Conservation (phyloP, 78 protist genomes). For the Polysphondylium violaceum region DNA sequence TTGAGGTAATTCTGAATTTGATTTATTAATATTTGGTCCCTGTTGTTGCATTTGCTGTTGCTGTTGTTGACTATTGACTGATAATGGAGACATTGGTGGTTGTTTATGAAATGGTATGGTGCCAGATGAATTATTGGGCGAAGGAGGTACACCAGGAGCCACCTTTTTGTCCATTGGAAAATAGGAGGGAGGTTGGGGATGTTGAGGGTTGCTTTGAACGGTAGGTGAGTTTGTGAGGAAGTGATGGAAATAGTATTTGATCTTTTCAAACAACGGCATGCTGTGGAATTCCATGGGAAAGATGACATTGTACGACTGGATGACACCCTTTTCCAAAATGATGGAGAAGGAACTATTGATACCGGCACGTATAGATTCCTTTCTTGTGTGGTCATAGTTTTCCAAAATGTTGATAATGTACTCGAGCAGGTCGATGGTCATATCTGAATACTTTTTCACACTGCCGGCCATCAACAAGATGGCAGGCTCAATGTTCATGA, state of each 20-base stretch:
- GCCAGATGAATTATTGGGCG: not conserved
- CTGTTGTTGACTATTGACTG: not conserved
- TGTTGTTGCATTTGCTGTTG: not conserved
- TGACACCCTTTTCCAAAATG: constrained; percentile 64
- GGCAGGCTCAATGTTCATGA: constrained; percentile 89
- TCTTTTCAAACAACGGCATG: constrained; percentile 49
- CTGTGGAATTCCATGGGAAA: constrained; percentile 35
- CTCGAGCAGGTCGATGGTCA: constrained; percentile 80
- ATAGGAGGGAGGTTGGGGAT: not conserved
- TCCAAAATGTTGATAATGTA: constrained; percentile 61
- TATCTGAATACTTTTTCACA: constrained; percentile 79
- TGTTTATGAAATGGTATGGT: not conserved
- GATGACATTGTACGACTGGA: constrained; percentile 35
- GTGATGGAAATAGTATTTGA: constrained; percentile 23
- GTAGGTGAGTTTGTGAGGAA: constrained; percentile 14
- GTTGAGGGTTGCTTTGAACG: not conserved
- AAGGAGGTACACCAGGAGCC: no score
- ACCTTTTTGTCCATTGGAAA: no score
- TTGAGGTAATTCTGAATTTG: not conserved
- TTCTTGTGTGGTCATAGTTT: constrained; percentile 28
- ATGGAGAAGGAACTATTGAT: constrained; percentile 31
- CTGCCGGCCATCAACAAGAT: constrained; percentile 80
- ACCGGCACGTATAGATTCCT: constrained; percentile 59
- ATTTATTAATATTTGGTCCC: not conserved
- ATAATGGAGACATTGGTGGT: not conserved